Conservation (phyloP, 179 eudicot genomes). For the Silene vulgaris region DNA sequence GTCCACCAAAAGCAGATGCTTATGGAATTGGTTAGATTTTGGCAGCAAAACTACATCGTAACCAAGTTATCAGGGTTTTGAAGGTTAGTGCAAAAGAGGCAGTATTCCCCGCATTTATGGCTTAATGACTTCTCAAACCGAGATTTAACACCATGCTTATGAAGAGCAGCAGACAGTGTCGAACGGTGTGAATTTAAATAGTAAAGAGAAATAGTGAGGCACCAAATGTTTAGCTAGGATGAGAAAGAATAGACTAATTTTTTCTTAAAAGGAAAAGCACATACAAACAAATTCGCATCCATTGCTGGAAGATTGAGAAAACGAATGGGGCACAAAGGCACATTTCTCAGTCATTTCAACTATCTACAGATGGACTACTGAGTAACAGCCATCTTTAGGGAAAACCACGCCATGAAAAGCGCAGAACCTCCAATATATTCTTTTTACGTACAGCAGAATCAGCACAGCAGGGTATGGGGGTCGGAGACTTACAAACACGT, state of each 20-base stretch:
- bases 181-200: background rate
- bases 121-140: background rate
- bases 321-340: slow-evolving; percentile 19
- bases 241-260: slow-evolving; percentile 7
- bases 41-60: background rate
- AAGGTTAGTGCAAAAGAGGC: background rate
- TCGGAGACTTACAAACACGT: slow-evolving; percentile 37
- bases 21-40: background rate
- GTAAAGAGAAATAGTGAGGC: background rate
- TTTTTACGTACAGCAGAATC: slow-evolving; percentile 24
- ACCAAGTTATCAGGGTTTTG: background rate
- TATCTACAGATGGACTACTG: slow-evolving; percentile 32
- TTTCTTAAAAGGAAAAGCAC: slow-evolving; percentile 18
- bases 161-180: background rate
- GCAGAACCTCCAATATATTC: slow-evolving; percentile 22
- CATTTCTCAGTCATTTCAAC: slow-evolving; percentile 30
- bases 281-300: slow-evolving; percentile 28
- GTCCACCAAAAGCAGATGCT: background rate
- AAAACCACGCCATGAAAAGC: slow-evolving; percentile 19
- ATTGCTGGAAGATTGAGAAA: slow-evolving; percentile 25
- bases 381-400: slow-evolving; percentile 22
- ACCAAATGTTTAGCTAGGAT: background rate
- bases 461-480: slow-evolving; percentile 30
- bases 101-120: background rate
- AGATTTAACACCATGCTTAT: background rate